These are phyloP conservation scores for Tuber indicum DNA, from an alignment of 495 filamentous ascomycete species.

Conservation along the genomic window DNA sequence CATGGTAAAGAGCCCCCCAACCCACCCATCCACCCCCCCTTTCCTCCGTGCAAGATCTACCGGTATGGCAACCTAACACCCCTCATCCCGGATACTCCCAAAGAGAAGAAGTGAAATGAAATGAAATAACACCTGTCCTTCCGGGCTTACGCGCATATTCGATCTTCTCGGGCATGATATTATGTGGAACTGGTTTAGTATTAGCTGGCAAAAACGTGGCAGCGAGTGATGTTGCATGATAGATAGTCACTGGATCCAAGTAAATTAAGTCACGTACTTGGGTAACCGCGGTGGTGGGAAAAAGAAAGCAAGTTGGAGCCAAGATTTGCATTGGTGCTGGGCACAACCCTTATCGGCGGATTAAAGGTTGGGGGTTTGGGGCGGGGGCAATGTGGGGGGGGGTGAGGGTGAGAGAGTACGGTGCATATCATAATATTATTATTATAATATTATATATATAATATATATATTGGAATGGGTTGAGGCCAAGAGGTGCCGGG, in stretches of 20 bases:
- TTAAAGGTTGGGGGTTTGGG: background rate
- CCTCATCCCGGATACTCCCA: background rate
- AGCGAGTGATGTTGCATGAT: background rate
- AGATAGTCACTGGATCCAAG: background rate
- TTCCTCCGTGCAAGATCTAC: background rate
- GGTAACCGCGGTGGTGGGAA: background rate
- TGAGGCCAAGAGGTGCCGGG: background rate
- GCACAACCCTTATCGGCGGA: background rate
- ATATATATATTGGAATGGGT: background rate
- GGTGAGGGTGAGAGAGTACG: background rate
- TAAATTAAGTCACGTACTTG: background rate
- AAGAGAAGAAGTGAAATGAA: background rate
- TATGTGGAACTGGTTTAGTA: background rate
- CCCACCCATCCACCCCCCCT: background rate
- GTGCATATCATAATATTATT: too few species aligned
- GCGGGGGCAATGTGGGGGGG: background rate
- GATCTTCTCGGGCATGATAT: background rate
- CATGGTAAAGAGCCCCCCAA: background rate
- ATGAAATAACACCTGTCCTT: background rate
- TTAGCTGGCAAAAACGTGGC: slow-evolving; percentile 1
- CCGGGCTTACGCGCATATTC: background rate
- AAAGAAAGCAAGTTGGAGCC: background rate
- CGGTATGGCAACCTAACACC: background rate
- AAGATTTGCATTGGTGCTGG: background rate
- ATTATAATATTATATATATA: background rate